Conservation (phyloP, 192 early-diverging fungal species). For the Coemansia sp. region DNA sequence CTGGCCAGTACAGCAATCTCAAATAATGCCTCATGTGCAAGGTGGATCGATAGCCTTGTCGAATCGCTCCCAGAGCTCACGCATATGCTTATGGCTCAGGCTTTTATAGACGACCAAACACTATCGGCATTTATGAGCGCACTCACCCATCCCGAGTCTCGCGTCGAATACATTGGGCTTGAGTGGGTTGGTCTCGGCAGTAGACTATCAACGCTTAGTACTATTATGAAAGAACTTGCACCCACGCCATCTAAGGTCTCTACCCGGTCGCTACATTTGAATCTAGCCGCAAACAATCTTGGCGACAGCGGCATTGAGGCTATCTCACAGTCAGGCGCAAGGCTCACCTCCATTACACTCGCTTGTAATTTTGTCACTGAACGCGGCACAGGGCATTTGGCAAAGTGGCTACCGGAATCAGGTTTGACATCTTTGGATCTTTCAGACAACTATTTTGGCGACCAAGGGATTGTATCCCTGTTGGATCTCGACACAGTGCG, state of each 20-base stretch:
- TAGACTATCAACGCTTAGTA: conserved; percentile 32
- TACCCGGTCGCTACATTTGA: conserved; percentile 28
- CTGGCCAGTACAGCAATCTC: background rate
- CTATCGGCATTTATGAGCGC: conserved; percentile 27
- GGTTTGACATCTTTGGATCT: conserved; percentile 33
- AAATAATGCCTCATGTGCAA: background rate
- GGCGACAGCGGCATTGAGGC: conserved; percentile 42
- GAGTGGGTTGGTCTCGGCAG: conserved; percentile 48
- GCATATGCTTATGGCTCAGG: conserved; percentile 41
- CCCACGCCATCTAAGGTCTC: background rate
- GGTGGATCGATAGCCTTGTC: conserved; percentile 26
- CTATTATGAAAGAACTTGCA: conserved; percentile 24
- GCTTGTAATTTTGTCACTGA: conserved; percentile 54
- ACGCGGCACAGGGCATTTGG: conserved; percentile 34
- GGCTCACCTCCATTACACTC: conserved; percentile 38
- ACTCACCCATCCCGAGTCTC: conserved; percentile 14
- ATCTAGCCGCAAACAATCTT: conserved; percentile 46
- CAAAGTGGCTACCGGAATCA: conserved; percentile 44
- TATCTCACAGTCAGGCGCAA: conserved; percentile 26
- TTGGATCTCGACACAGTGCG: conserved; percentile 10
- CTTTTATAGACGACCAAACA: conserved; percentile 22
- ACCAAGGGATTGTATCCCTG: conserved; percentile 43
- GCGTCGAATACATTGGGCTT: conserved; percentile 47
- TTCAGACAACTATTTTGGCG: conserved; percentile 54
- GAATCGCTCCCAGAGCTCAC: conserved; percentile 34